phyloP scores from a whole-genome alignment of 2,329 filamentous ascomycete species.

The Nigrospora oryzae region DNA sequence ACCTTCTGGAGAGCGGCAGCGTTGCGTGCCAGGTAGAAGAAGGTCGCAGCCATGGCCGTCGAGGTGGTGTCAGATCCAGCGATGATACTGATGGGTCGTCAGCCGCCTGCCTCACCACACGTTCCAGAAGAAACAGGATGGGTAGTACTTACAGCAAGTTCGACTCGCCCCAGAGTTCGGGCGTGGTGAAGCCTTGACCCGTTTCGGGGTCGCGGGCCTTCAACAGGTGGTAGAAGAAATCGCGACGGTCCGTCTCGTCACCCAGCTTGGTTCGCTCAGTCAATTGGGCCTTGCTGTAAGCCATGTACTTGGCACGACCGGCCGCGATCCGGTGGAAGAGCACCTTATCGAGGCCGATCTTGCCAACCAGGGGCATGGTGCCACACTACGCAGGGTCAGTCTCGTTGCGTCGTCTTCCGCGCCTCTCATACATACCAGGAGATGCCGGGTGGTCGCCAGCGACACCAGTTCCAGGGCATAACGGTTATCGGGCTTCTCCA shows the following conservation, averaged over 20 bases:
- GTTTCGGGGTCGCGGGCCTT: slow-evolving; percentile 65
- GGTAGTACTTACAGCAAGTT: slow-evolving; percentile 47
- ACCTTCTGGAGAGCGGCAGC: slow-evolving; percentile 35
- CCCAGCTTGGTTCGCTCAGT: slow-evolving; percentile 58
- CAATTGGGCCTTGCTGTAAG: slow-evolving; percentile 60
- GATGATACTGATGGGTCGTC: slow-evolving; percentile 42
- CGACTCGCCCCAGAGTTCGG: slow-evolving; percentile 63
- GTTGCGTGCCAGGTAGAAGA: slow-evolving; percentile 55
- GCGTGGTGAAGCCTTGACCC: slow-evolving; percentile 54
- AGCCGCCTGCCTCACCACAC: background rate
- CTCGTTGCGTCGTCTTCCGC: background rate
- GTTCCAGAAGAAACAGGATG: background rate
- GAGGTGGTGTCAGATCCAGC: slow-evolving; percentile 66
- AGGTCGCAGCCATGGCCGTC: slow-evolving; percentile 54
- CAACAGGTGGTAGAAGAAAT: slow-evolving; percentile 70
- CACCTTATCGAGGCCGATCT: slow-evolving; percentile 57
- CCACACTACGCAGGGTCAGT: slow-evolving; percentile 44
- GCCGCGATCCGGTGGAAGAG: slow-evolving; percentile 60
- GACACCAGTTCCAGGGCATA: slow-evolving; percentile 61
- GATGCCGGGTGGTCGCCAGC: slow-evolving; percentile 58
- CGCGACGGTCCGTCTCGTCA: slow-evolving; percentile 57
- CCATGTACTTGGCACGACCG: slow-evolving; percentile 62
- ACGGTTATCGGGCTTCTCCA: slow-evolving; percentile 50
- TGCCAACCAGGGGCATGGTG: slow-evolving; percentile 61
- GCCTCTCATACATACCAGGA: slow-evolving; percentile 44